These are phyloP conservation scores for Pelargonium exstipulatum DNA, from an alignment of 441 rosid species.

Conservation along the genomic window DNA sequence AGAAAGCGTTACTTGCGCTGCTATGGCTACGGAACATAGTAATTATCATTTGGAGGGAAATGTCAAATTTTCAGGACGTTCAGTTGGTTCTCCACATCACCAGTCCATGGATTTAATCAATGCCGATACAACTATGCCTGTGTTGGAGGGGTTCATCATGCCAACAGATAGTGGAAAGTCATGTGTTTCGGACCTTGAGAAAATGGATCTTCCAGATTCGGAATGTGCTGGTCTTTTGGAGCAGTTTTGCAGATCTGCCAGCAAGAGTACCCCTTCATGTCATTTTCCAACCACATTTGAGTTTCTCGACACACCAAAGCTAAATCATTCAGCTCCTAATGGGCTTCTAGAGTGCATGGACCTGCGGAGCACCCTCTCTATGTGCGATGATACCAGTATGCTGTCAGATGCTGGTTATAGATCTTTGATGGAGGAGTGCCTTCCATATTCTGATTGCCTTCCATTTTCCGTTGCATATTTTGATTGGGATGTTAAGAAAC, in stretches of 20 bases:
- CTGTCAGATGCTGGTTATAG: slow-evolving; percentile 33
- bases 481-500: slow-evolving; percentile 41
- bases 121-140: slow-evolving; percentile 43
- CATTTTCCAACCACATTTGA: slow-evolving; percentile 40
- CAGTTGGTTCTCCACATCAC: slow-evolving; percentile 30
- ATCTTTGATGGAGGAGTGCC: slow-evolving; percentile 35
- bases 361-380: slow-evolving; percentile 21
- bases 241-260: slow-evolving; percentile 62
- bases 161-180: slow-evolving; percentile 38
- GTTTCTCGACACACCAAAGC: slow-evolving; percentile 30
- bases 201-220: slow-evolving; percentile 43
- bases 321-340: slow-evolving; percentile 57
- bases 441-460: slow-evolving; percentile 42
- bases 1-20: slow-evolving; percentile 29
- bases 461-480: slow-evolving; percentile 38
- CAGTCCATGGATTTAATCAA: slow-evolving; percentile 27
- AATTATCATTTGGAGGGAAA: slow-evolving; percentile 23
- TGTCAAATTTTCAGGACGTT: slow-evolving; percentile 25
- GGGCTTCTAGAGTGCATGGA: slow-evolving; percentile 55
- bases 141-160: slow-evolving; percentile 57
- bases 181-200: slow-evolving; percentile 35
- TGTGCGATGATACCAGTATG: slow-evolving; percentile 19
- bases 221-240: slow-evolving; percentile 53
- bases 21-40: slow-evolving; percentile 26
- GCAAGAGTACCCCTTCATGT: slow-evolving; percentile 53